A percentile compares a stretch with the other conserved stretches of the same genome.
phyloP scores from a whole-genome alignment of 192 early-diverging fungal genomes.

The Coemansia sp. region DNA sequence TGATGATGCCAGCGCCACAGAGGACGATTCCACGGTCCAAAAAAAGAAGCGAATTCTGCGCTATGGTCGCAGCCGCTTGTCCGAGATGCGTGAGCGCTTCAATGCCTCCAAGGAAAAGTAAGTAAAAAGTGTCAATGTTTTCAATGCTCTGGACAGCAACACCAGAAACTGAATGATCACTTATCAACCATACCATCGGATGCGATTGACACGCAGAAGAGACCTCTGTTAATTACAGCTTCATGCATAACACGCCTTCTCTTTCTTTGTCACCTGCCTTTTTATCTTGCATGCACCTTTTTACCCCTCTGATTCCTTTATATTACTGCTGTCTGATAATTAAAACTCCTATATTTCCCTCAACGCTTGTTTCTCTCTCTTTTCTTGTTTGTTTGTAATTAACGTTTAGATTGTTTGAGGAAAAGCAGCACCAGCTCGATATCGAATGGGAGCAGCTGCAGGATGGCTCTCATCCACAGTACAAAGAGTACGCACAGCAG shows the following conservation, averaged over 20 bases:
- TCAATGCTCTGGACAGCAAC: too few relatives aligned
- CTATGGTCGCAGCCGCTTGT: constrained; percentile 44
- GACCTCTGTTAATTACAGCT: too few relatives aligned
- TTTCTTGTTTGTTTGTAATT: not conserved
- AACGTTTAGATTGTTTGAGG: constrained; percentile 42
- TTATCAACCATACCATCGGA: not conserved
- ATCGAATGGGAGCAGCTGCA: constrained; percentile 41
- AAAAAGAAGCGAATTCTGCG: constrained; percentile 50
- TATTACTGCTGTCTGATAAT: not conserved
- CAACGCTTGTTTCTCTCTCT: not conserved
- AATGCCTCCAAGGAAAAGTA: constrained; percentile 37
- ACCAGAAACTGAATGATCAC: too few relatives aligned
- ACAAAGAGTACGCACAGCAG: constrained; percentile 33
- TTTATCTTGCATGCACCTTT: not conserved
- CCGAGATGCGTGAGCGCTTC: constrained; percentile 44
- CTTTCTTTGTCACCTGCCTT: not conserved
- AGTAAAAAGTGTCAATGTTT: too few relatives aligned
- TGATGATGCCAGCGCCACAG: constrained; percentile 46
- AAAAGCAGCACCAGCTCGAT: constrained; percentile 42
- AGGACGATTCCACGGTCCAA: constrained; percentile 27
- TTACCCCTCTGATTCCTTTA: not conserved
- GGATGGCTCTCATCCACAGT: constrained; percentile 46
- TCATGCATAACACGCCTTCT: not conserved
- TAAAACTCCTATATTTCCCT: not conserved
- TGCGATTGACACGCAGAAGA: not conserved